Base-by-base conservation (phyloP, 1,139 yeast genomes). In the Pichia cactophila region DNA sequence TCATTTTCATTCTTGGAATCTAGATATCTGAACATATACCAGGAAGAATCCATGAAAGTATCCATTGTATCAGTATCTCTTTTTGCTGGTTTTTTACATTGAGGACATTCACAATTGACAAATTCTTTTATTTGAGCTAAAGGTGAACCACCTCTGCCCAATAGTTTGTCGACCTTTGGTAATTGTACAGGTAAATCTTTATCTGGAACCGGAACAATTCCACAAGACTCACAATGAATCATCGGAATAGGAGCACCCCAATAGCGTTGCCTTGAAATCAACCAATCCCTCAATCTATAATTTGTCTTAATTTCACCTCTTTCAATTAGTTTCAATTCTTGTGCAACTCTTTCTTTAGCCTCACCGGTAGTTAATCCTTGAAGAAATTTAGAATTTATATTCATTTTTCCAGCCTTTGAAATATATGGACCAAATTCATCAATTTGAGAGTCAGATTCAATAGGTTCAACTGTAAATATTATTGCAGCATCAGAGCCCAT, bases 171-270 rank as follows among this genome's bases (percentile, higher is more conserved):
- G 17, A 80, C 72, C 29, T 76, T 71, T 0, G 97, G 97, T 33
- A 90, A 73, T 35, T 72, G 50, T 0, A 92, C 97, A 0, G 98
- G 98, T 26, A 92, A 72, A 26, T 90, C 81, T 6, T 77, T 69
- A 43, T 86, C 95, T 0, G 96, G 96, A 17, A 90, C 97, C 0
- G 97, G 85, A 2, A 88, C 96, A 0, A 83, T 70, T 1, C 98
- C 98, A 72, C 98, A 92, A 5, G 67, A 58, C 9, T 75, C 75
- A 69, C 98, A 92, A 59, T 92, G 95, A 26, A 92, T 72, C 37
- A 92, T 87, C 2, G 98, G 98, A 50, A 92, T 92, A 3, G 98
- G 98, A 0, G 97, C 95, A 31, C 98, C 98, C 98, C 98, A 92
- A 64, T 86, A 92, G 52, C 98, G 71, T 67, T 92, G 98, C 60